phyloP scores from a whole-genome alignment of 208 protist species.

The Balamuthia mandrillaris region DNA sequence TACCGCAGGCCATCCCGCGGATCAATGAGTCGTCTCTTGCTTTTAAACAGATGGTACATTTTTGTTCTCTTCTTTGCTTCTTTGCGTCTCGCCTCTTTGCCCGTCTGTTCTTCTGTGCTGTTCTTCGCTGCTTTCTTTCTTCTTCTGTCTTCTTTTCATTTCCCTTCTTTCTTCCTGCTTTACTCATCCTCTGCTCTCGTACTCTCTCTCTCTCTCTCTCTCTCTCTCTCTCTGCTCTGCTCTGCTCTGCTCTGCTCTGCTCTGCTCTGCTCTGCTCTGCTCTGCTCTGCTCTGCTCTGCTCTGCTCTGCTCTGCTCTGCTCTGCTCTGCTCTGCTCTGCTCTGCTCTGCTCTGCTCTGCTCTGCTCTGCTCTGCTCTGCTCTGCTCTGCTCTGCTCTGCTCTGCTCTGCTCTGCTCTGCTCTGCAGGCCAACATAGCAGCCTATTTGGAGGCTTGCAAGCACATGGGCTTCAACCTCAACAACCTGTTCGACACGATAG shows the following conservation, averaged over 20 bases:
- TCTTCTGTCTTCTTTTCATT: no score
- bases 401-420: background rate
- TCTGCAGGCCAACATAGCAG: background rate
- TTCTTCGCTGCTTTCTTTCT: no score
- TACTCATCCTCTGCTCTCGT: background rate
- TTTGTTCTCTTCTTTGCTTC: background rate
- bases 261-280: background rate
- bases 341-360: background rate
- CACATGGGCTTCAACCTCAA: background rate
- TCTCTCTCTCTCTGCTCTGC: background rate
- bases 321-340: background rate
- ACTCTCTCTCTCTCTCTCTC: background rate
- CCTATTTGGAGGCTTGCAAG: background rate
- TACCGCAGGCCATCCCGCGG: background rate
- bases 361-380: background rate
- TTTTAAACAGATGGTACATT: constrained; percentile 10
- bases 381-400: background rate
- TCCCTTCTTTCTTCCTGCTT: background rate
- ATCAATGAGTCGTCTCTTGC: background rate
- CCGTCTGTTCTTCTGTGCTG: background rate
- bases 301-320: background rate
- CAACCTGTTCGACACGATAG: constrained; percentile 7
- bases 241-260: background rate
- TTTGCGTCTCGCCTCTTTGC: background rate
- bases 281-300: background rate